A percentile compares a stretch with the other conserved stretches of the same genome.
phyloP scores from a whole-genome alignment of 164 flowering plant genomes.

The Magnolia officinalis region DNA sequence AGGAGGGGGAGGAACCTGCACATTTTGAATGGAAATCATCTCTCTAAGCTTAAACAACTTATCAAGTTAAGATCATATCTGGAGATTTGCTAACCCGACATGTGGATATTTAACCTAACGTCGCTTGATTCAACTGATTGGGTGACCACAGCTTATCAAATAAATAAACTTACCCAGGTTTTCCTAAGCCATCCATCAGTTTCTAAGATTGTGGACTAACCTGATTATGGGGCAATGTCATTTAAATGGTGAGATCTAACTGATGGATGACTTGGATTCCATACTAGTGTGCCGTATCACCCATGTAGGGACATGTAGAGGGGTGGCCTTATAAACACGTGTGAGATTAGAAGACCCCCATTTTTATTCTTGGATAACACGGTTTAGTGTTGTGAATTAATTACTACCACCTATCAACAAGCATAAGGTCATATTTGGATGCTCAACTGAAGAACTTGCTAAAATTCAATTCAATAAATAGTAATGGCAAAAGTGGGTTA shows the following conservation, averaged over 20 bases:
- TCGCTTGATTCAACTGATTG: no score
- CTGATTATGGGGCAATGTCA: neutral
- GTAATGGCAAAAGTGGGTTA: neutral
- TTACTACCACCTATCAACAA: neutral
- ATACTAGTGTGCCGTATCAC: neutral
- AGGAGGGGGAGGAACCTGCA: slow-evolving; percentile 61
- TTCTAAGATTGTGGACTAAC: neutral
- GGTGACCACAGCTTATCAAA: neutral
- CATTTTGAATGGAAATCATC: neutral
- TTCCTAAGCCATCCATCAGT: neutral
- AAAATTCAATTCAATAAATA: no score
- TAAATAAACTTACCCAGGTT: neutral
- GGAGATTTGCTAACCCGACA: neutral
- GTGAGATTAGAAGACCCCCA: no score
- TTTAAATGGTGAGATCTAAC: neutral
- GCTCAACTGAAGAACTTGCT: neutral
- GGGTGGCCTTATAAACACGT: neutral
- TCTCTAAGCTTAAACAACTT: neutral
- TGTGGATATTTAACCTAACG: neutral
- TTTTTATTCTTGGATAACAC: no score
- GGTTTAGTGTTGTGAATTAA: no score
- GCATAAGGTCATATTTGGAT: neutral
- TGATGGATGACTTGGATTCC: neutral
- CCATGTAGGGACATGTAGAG: neutral
- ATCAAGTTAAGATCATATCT: neutral